Percentiles rank a stretch among this genome's conserved stretches.
phyloP scores from a whole-genome alignment of 108 stramenopile species.

The Cyclotella distinguenda region DNA sequence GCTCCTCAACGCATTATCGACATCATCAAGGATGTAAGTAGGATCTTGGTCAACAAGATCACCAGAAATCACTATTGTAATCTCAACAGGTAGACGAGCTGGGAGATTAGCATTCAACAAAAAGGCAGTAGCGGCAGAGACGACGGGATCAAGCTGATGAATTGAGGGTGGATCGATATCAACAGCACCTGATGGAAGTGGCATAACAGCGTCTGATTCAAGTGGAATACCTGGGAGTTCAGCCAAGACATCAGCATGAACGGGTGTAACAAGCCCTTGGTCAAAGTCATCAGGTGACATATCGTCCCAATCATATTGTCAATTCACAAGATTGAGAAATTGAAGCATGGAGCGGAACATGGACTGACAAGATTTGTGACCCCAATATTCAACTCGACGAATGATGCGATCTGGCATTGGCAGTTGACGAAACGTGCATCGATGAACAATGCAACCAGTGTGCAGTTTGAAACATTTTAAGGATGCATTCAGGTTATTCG shows the following conservation, averaged over 20 bases:
- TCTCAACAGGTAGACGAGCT: constrained; percentile 1
- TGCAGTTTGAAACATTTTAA: constrained; percentile 13
- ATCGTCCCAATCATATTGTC: too few relatives aligned
- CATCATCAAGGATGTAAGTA: not conserved
- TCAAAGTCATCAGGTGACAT: too few relatives aligned
- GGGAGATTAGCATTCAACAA: not conserved
- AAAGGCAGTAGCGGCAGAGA: not conserved
- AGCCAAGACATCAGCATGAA: too few relatives aligned
- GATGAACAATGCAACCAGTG: constrained; percentile 14
- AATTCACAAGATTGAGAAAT: too few relatives aligned
- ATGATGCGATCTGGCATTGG: constrained; percentile 37
- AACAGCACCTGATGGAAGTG: too few relatives aligned
- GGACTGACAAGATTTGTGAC: not conserved
- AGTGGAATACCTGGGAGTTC: too few relatives aligned
- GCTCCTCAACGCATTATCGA: not conserved
- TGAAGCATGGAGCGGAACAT: not conserved
- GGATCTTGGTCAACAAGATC: not conserved
- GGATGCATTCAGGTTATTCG: constrained; percentile 30
- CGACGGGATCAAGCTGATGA: too few relatives aligned
- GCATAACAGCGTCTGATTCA: too few relatives aligned
- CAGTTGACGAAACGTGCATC: constrained; percentile 9
- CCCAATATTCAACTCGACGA: constrained; percentile 13
- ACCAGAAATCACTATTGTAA: constrained; percentile 39
- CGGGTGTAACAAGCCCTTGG: too few relatives aligned
- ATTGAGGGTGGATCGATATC: too few relatives aligned